Evolutionary conservation across 2,329 filamentous ascomycete species (phyloP).

Genomic region (Colletotrichum paranaense): DNA sequence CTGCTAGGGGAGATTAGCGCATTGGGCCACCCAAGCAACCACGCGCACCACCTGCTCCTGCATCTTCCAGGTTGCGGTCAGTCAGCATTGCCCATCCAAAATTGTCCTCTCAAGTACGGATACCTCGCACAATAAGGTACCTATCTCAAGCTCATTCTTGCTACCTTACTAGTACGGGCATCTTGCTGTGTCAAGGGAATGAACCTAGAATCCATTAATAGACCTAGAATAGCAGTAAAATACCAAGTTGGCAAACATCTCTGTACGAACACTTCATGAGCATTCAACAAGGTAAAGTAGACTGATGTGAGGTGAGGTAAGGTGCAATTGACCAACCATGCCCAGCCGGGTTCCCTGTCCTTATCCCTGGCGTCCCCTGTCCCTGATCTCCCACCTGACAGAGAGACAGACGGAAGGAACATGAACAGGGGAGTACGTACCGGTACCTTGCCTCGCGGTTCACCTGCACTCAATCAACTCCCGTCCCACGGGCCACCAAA

Average conservation of each 20-base stretch:
- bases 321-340: constrained; percentile 1
- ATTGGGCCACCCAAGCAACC: constrained; percentile 21
- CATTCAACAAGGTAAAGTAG: too few relatives aligned
- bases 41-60: constrained; percentile 10
- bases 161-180: too few relatives aligned
- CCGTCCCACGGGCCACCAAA: constrained; percentile 12
- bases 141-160: background rate
- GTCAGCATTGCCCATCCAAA: background rate
- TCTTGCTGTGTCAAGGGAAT: background rate
- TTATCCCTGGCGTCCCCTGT: constrained; percentile 5
- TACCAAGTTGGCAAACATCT: background rate
- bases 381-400: constrained; percentile 22
- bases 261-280: too few relatives aligned
- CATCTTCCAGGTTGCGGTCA: background rate
- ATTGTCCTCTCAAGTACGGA: background rate
- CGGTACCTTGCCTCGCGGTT: background rate
- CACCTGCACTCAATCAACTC: background rate
- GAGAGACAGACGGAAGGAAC: constrained; percentile 21
- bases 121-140: background rate
- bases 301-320: too few relatives aligned
- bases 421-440: constrained; percentile 4
- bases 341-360: background rate
- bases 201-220: background rate
- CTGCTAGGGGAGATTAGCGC: constrained; percentile 12
- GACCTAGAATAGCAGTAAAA: background rate